Percentiles rank a stretch among this genome's conserved stretches.
These are phyloP conservation scores for Boletus tylopilopsis DNA, from an alignment of 768 basidiomycete genomes.

Conservation along the genomic window DNA sequence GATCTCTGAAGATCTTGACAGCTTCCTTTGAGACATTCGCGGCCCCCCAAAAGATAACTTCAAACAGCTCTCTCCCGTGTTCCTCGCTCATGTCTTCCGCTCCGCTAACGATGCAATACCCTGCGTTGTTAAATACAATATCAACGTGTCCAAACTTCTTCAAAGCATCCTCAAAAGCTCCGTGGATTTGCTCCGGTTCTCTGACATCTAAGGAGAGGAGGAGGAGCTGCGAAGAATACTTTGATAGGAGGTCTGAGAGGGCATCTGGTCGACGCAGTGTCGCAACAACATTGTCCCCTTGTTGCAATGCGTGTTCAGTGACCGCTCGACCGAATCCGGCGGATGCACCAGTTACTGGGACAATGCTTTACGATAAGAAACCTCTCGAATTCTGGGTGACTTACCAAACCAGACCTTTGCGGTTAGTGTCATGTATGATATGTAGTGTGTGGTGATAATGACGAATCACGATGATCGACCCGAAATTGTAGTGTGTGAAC, in stretches of 20 bases:
- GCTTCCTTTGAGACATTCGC: constrained; percentile 31
- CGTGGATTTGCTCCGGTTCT: constrained; percentile 26
- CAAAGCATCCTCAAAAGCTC: constrained; percentile 33
- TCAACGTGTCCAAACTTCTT: constrained; percentile 41
- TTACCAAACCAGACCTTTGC: constrained; percentile 26
- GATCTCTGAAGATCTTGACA: constrained; percentile 35
- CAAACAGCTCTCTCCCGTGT: constrained; percentile 35
- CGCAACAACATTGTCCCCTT: constrained; percentile 41
- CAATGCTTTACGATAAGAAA: neutral
- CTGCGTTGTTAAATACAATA: constrained; percentile 46
- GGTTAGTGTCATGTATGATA: constrained; percentile 1
- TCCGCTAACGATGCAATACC: constrained; percentile 29
- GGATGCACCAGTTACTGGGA: constrained; percentile 39
- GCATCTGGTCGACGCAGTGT: constrained; percentile 33
- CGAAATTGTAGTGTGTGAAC: no score
- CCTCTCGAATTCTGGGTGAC: neutral
- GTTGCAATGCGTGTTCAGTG: constrained; percentile 31
- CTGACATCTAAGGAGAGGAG: constrained; percentile 40
- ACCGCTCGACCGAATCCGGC: constrained; percentile 37
- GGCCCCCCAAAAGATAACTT: constrained; percentile 38
- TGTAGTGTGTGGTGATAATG: no score
- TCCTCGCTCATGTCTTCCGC: constrained; percentile 36
- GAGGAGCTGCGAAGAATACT: constrained; percentile 34
- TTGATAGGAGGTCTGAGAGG: constrained; percentile 27
- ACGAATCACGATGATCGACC: no score